A percentile compares a stretch with the other conserved stretches of the same genome.
Conservation (phyloP, 2,329 filamentous ascomycete genomes). For the Botryotinia narcissicola region DNA sequence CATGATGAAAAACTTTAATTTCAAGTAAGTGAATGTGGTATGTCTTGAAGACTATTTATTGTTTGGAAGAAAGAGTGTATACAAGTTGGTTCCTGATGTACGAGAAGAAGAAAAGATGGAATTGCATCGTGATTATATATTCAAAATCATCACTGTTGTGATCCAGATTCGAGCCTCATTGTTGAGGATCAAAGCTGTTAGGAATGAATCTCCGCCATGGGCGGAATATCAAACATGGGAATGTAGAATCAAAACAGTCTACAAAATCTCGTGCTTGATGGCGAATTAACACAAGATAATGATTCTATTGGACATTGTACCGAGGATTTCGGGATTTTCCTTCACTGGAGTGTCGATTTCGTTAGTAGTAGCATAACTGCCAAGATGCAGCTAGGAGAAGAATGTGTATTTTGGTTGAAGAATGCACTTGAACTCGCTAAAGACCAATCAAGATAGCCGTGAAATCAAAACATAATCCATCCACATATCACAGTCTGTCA, state of each 20-base stretch:
- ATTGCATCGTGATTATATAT: conserved; percentile 8
- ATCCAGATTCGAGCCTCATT: conserved; percentile 4
- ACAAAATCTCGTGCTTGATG: not conserved
- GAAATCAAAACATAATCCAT: not conserved
- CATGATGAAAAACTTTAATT: conserved; percentile 13
- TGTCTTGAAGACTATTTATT: conserved; percentile 12
- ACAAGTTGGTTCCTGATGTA: conserved; percentile 16
- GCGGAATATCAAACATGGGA: not conserved
- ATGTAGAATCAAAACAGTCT: not conserved
- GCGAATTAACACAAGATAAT: not conserved
- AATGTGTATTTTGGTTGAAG: conserved; percentile 9
- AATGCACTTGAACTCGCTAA: not conserved
- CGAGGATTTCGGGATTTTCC: not conserved
- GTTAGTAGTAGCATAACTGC: not conserved
- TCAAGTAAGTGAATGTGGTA: conserved; percentile 12
- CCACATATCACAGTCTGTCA: not conserved
- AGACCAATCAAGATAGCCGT: conserved; percentile 8
- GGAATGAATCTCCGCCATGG: conserved; percentile 3
- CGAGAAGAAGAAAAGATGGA: not conserved
- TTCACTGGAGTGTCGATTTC: not conserved
- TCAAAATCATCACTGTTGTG: not conserved
- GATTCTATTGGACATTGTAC: not conserved
- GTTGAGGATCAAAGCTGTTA: not conserved
- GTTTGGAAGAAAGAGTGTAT: conserved; percentile 18
- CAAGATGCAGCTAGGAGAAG: not conserved